A percentile compares a stretch with the other conserved stretches of the same genome.
phyloP scores from a whole-genome alignment of 1,284 basidiomycete genomes.

The Farysia itapuensis region DNA sequence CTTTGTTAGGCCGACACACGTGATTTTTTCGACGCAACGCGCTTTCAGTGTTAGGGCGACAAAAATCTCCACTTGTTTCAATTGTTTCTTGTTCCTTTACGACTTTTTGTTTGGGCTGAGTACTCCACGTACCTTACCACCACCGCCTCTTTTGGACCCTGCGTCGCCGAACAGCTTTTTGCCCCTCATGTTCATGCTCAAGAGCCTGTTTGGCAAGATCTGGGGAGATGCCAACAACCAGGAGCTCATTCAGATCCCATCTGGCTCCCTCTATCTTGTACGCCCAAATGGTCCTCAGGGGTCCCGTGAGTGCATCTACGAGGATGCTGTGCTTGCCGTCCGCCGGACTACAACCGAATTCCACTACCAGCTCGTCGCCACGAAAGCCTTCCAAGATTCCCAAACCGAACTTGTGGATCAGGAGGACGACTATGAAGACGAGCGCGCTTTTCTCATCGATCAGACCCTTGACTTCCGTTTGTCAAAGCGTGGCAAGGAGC shows the following conservation, averaged over 20 bases:
- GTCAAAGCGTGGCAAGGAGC: constrained; percentile 57
- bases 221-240: constrained; percentile 66
- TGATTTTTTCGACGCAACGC: too few relatives aligned
- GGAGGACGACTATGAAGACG: constrained; percentile 80
- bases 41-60: too few relatives aligned
- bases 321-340: constrained; percentile 91
- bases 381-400: constrained; percentile 90
- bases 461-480: constrained; percentile 75
- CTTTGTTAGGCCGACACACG: too few relatives aligned
- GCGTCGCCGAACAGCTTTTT: background rate
- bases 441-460: constrained; percentile 86
- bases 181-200: constrained; percentile 74
- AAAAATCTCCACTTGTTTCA: too few relatives aligned
- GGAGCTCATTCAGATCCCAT: constrained; percentile 83
- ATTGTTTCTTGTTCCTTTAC: background rate
- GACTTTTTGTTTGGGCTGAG: too few relatives aligned
- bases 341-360: constrained; percentile 78
- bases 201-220: constrained; percentile 84
- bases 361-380: constrained; percentile 92
- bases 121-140: too few relatives aligned
- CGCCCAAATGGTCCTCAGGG: constrained; percentile 87
- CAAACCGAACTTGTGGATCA: constrained; percentile 91
- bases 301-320: constrained; percentile 96
- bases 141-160: background rate
- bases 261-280: constrained; percentile 87